Evolutionary conservation across 2,329 filamentous ascomycete genomes (phyloP).

Genomic region (Calycina herbarum): DNA sequence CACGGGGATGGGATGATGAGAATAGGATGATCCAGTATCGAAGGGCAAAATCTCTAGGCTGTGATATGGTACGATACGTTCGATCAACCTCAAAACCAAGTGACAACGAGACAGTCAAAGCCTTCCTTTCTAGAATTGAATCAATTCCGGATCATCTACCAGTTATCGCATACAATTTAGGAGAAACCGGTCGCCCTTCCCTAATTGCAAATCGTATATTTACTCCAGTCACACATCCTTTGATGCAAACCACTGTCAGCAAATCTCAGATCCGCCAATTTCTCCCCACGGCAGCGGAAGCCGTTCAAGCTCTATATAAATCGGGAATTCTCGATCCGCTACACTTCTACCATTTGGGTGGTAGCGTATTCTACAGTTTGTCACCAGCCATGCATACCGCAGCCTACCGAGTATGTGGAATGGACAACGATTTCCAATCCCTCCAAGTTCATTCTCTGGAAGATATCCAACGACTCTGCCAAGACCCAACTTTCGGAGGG

Average conservation of each 20-base stretch:
- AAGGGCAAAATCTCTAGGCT: conserved; percentile 51
- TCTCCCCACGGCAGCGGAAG: conserved; percentile 56
- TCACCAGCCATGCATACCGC: conserved; percentile 78
- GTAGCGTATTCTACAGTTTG: conserved; percentile 68
- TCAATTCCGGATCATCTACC: conserved; percentile 32
- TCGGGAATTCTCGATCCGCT: conserved; percentile 68
- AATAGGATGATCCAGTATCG: conserved; percentile 51
- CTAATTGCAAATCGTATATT: conserved; percentile 57
- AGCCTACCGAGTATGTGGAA: conserved; percentile 64
- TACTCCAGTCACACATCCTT: conserved; percentile 55
- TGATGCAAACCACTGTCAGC: conserved; percentile 55
- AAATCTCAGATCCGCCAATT: conserved; percentile 34
- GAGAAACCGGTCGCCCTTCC: conserved; percentile 53
- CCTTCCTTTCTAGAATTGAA: conserved; percentile 32
- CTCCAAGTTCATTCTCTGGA: conserved; percentile 62
- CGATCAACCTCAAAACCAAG: conserved; percentile 49
- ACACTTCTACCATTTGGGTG: conserved; percentile 74
- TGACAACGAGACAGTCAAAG: conserved; percentile 47
- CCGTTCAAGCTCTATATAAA: conserved; percentile 64
- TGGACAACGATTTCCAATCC: conserved; percentile 67
- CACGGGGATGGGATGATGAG: conserved; percentile 49
- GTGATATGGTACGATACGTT: conserved; percentile 56
- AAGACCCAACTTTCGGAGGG: conserved; percentile 68
- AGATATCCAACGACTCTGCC: conserved; percentile 62
- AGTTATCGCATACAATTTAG: conserved; percentile 56